Conservation (phyloP, 73 alveolate species). For the Tetrahymena malaccensis region DNA sequence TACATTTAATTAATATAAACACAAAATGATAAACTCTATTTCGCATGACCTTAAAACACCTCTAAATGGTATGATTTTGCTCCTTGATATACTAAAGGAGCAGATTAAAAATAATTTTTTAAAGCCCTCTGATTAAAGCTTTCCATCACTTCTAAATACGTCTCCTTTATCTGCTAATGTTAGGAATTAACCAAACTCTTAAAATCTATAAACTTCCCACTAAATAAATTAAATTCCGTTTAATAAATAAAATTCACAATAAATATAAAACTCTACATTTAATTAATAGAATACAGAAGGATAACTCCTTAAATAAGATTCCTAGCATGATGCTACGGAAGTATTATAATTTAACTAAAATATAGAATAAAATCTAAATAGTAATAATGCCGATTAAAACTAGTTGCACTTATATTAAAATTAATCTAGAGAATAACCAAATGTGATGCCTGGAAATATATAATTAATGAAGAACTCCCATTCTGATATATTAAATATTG, state of each 20-base stretch:
- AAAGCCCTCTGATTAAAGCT: background rate
- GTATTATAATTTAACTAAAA: too few species aligned
- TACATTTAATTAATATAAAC: background rate
- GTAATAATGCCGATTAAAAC: background rate
- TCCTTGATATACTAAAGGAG: background rate
- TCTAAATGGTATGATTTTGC: background rate
- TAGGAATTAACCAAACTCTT: background rate
- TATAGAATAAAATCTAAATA: background rate
- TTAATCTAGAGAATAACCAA: background rate
- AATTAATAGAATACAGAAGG: background rate
- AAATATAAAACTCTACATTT: background rate
- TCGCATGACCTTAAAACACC: background rate
- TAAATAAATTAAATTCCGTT: too few species aligned
- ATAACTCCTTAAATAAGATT: too few species aligned
- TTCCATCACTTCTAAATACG: background rate
- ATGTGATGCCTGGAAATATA: background rate
- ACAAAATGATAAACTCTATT: background rate
- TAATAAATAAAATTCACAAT: too few species aligned
- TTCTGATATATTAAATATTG: background rate
- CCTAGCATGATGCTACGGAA: background rate
- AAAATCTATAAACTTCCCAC: background rate
- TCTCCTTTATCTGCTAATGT: background rate
- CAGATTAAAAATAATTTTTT: background rate
- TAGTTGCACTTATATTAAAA: too few species aligned
- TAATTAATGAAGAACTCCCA: background rate